Percentiles rank a stretch among this genome's conserved stretches.
Conservation (phyloP, 2,329 filamentous ascomycete genomes). For the Fusarium metavorans region DNA sequence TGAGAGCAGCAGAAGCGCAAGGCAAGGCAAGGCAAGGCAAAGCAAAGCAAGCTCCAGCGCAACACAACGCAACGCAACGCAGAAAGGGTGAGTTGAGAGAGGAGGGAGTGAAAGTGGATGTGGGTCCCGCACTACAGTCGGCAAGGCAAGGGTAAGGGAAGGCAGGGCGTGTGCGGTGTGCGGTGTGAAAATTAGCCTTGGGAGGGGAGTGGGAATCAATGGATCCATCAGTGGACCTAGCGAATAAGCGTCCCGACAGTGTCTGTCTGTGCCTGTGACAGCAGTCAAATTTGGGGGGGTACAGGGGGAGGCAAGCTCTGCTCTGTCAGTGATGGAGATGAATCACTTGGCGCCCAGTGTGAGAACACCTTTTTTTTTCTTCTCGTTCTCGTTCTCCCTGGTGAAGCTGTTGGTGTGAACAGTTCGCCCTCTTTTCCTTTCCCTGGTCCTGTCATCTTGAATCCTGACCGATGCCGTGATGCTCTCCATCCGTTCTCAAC, state of each 20-base stretch:
- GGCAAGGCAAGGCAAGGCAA: background rate
- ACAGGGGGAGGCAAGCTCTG: slow-evolving; percentile 2
- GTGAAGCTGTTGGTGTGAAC: background rate
- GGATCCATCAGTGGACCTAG: background rate
- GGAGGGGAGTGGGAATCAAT: slow-evolving; percentile 1
- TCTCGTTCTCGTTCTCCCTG: background rate
- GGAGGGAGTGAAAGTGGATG: slow-evolving; percentile 14
- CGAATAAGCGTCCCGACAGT: slow-evolving; percentile 3
- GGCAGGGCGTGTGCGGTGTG: slow-evolving; percentile 6
- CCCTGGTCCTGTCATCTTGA: background rate
- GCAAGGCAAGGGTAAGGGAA: slow-evolving; percentile 8
- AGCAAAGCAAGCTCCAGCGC: background rate
- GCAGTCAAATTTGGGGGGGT: slow-evolving; percentile 3
- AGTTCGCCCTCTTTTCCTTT: background rate
- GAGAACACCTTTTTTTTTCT: background rate
- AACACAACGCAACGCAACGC: background rate
- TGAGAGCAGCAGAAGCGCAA: slow-evolving; percentile 13
- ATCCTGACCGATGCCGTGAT: background rate
- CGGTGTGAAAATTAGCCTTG: slow-evolving; percentile 9
- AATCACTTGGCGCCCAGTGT: background rate
- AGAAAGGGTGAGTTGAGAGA: slow-evolving; percentile 5
- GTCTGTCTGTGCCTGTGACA: slow-evolving; percentile 6
- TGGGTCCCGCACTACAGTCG: slow-evolving; percentile 6
- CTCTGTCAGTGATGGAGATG: background rate
- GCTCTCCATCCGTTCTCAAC: background rate